Percentiles rank a stretch among this genome's conserved stretches.
phyloP scores from a whole-genome alignment of 2,329 filamentous ascomycete genomes.

The Claviceps cyperi region DNA sequence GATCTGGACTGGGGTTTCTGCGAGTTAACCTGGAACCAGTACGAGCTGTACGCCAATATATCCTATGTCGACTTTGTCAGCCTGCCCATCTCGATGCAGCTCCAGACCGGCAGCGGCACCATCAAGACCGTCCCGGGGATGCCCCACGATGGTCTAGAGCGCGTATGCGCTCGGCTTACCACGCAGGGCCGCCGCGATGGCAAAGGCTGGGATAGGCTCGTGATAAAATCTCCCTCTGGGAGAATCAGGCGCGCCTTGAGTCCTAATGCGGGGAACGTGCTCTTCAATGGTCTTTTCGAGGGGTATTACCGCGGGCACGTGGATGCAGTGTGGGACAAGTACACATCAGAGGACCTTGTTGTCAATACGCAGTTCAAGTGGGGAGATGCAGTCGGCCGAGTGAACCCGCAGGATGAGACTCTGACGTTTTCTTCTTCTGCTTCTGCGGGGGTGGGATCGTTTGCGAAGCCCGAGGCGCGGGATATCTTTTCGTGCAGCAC shows the following conservation, averaged over 20 bases:
- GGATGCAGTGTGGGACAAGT: slow-evolving; percentile 36
- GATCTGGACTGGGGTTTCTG: slow-evolving; percentile 49
- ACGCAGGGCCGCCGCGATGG: slow-evolving; percentile 31
- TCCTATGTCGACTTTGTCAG: slow-evolving; percentile 63
- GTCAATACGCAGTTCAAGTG: slow-evolving; percentile 40
- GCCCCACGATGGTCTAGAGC: slow-evolving; percentile 29
- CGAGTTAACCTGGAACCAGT: slow-evolving; percentile 52
- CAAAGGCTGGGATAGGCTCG: slow-evolving; percentile 36
- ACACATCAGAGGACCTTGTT: slow-evolving; percentile 27
- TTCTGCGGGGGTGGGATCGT: slow-evolving; percentile 24
- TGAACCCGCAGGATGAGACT: slow-evolving; percentile 17
- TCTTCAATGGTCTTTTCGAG: slow-evolving; percentile 29
- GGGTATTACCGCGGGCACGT: slow-evolving; percentile 38
- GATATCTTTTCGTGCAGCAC: slow-evolving; percentile 39
- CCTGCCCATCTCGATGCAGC: slow-evolving; percentile 44
- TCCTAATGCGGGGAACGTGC: slow-evolving; percentile 34
- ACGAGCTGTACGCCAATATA: slow-evolving; percentile 53
- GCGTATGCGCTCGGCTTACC: slow-evolving; percentile 29
- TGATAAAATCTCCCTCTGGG: slow-evolving; percentile 26
- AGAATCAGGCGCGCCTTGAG: slow-evolving; percentile 35
- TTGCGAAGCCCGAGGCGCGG: slow-evolving; percentile 29
- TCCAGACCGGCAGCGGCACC: slow-evolving; percentile 31
- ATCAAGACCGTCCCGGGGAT: slow-evolving; percentile 35
- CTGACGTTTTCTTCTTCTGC: slow-evolving; percentile 21
- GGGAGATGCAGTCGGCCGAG: slow-evolving; percentile 32